phyloP scores from a whole-genome alignment of 179 eudicot species.

The Spinacia oleracea region DNA sequence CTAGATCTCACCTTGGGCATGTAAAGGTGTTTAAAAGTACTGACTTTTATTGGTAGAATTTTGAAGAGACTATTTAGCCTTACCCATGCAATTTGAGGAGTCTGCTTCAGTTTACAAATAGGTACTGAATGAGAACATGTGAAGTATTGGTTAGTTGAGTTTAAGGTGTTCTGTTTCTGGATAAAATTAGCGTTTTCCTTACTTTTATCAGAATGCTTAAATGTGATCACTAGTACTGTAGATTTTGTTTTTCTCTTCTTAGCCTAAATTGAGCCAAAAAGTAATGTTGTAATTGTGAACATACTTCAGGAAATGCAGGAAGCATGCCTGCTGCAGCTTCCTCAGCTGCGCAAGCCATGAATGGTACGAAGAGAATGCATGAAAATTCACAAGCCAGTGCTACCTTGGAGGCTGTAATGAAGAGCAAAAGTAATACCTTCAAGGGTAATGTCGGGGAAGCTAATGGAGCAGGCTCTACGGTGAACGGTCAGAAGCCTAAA shows the following conservation, averaged over 20 bases:
- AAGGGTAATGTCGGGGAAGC: constrained; percentile 32
- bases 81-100: neutral
- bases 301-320: constrained; percentile 26
- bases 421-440: constrained; percentile 31
- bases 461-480: constrained; percentile 22
- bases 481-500: constrained; percentile 34
- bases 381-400: constrained; percentile 30
- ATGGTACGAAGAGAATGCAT: constrained; percentile 19
- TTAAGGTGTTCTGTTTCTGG: neutral
- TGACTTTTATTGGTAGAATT: neutral
- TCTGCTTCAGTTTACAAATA: neutral
- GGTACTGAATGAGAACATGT: neutral
- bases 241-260: neutral
- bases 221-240: neutral
- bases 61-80: neutral
- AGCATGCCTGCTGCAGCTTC: constrained; percentile 24
- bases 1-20: neutral
- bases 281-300: constrained; percentile 10
- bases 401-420: constrained; percentile 34
- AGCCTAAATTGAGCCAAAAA: neutral
- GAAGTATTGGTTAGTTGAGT: neutral
- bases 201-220: neutral
- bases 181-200: neutral
- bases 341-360: constrained; percentile 25
- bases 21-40: neutral